phyloP scores from a whole-genome alignment of 2,329 filamentous ascomycete genomes.

The Magnaporthiopsis incrustans region DNA sequence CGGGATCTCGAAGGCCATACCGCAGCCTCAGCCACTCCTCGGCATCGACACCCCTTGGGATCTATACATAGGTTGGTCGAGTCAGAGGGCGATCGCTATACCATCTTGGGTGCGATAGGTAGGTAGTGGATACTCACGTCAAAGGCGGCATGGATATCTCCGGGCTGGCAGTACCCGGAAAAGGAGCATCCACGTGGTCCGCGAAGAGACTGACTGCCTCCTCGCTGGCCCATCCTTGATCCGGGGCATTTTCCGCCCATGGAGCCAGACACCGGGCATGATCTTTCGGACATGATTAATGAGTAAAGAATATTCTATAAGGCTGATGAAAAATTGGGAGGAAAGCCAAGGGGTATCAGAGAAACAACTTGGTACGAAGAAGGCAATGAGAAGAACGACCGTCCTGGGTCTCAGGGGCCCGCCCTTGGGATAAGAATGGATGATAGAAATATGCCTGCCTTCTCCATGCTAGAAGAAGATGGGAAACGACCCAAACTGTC shows the following conservation, averaged over 20 bases:
- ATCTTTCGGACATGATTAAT: conserved; percentile 15
- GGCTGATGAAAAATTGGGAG: not conserved
- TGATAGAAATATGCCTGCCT: not conserved
- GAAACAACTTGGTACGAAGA: not conserved
- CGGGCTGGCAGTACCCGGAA: conserved; percentile 25
- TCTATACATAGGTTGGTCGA: conserved; percentile 21
- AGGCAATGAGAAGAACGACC: not conserved
- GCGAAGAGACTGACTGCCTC: conserved; percentile 9
- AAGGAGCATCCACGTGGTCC: conserved; percentile 28
- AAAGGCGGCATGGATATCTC: conserved; percentile 29
- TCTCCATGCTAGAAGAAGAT: not conserved
- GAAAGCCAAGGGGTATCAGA: not conserved
- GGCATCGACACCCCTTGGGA: conserved; percentile 34
- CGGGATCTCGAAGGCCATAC: conserved; percentile 17
- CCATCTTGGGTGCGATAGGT: too few relatives aligned
- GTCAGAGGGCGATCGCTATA: conserved; percentile 8
- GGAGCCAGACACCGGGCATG: conserved; percentile 22
- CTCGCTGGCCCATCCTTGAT: conserved; percentile 14
- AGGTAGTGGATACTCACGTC: conserved; percentile 21
- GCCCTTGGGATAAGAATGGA: not conserved
- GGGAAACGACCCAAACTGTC: not conserved
- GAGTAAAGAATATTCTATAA: not conserved
- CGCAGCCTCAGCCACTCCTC: conserved; percentile 38
- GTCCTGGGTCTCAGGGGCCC: not conserved
- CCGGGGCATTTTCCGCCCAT: conserved; percentile 19